Evolutionary conservation across 1,284 basidiomycete species (phyloP), one percentile per base, ranked within the genome.

Genomic region (Puccinia triticina): DNA sequence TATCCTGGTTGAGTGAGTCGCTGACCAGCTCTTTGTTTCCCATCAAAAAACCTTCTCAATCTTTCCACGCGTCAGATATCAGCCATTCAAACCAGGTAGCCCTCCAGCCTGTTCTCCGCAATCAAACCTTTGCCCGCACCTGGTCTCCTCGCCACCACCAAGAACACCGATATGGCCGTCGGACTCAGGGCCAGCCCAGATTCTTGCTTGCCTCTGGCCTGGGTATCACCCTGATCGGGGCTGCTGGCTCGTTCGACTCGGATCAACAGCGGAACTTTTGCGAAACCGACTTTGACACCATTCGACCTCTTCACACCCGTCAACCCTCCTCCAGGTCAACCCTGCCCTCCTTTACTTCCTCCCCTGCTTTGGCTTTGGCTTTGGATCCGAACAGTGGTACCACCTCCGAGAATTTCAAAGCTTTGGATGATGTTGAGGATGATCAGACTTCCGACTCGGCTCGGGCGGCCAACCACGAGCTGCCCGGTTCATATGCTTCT

Each of bases 251-350:
- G 69, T 48, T 23, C 48, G 69, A 53, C 48, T 48, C 43, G n/a
- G 69, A 48, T 72, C 46, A 72, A 11, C 43, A 72, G 43, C 69
- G n/a, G 48, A 50, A 48, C 46, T 53, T 53, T 34, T 23, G 46
- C 69, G 69, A 72, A 23, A 72, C 69, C 40, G 50, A 72, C 46
- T 72, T 72, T n/a, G 69, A 72, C 34, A 72, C 69, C 69, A 72
- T 72, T 23, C 69, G 69, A 50, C 69, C 69, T 26, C 46, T 50
- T 72, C 69, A 72, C 32, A 72, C 26, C 26, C 69, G 69, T n/a
- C 69, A 72, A 29, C 48, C 69, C 8, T 50, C 69, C 26, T 48
- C 69, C 48, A 72, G 69, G 69, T 34, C 26, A 34, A 53, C 46
- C 16, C 46, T 72, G 18, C 69, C 69, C 46, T 72, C 48, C 43